phyloP scores from a whole-genome alignment of 352 stramenopile species.

The Stramenopiles sp. region DNA sequence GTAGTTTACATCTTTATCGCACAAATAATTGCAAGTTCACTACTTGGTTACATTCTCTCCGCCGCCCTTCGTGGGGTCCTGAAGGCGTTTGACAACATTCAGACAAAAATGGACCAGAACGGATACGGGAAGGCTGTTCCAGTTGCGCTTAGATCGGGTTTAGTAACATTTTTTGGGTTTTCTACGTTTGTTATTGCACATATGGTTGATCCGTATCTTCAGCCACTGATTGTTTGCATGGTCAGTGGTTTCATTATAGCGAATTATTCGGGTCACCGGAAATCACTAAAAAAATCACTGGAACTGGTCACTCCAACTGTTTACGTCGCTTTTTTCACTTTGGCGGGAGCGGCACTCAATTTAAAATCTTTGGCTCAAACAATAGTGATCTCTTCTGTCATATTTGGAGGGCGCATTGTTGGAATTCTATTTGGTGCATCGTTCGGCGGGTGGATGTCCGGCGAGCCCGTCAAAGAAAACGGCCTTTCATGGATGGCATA shows the following conservation, averaged over 20 bases:
- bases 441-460: constrained; percentile 15
- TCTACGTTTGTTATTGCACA: constrained; percentile 39
- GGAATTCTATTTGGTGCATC: constrained; percentile 41
- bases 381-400: constrained; percentile 32
- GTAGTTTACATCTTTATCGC: too few relatives aligned
- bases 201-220: constrained; percentile 36
- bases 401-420: constrained; percentile 33
- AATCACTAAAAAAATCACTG: constrained; percentile 1
- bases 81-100: too few relatives aligned
- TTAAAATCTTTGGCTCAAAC: constrained; percentile 41
- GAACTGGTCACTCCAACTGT: constrained; percentile 32
- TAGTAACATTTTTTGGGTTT: constrained; percentile 38
- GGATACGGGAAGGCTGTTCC: too few relatives aligned
- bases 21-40: too few relatives aligned
- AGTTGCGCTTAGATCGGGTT: too few relatives aligned
- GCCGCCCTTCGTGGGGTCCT: too few relatives aligned
- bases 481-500: constrained; percentile 41
- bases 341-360: constrained; percentile 39
- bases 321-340: constrained; percentile 49
- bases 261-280: background rate
- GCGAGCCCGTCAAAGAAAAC: constrained; percentile 14
- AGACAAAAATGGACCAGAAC: too few relatives aligned
- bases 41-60: too few relatives aligned
- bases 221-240: constrained; percentile 43
- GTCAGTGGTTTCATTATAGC: constrained; percentile 28